Evolutionary conservation across 1,284 basidiomycete genomes (phyloP), one percentile per base, ranked within the genome.

Genomic region (Ceratobasidium papillatum): DNA sequence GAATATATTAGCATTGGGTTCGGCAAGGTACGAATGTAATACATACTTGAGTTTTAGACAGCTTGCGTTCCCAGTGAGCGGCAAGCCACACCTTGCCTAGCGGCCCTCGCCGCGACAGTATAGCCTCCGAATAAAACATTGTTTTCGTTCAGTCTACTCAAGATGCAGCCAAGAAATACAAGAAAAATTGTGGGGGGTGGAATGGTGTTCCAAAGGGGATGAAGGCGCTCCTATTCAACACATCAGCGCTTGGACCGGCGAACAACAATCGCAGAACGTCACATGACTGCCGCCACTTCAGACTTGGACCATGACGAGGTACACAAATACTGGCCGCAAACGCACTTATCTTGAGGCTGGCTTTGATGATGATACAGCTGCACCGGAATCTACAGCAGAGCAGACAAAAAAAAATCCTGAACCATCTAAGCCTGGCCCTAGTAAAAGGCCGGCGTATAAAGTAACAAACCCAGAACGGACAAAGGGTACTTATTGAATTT

Each of bases 41-140:
- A 36, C 68, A 27, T 32, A 62, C 69, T 81, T 97, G 94, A 38
- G 93, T 91, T 84, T 99, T 99, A 80, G 94, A 96, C 79, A 99
- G 90, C 85, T 98, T 98, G 80, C 95, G 90, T 84, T 99, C 96
- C 90, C 97, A 96, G 86, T 99, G 97, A 0, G 98, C 97, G 30
- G 97, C 97, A 66, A 99, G 91, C 97, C 97, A 99, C 85, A 99
- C 95, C 84, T 93, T 95, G 54, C 95, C 96, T 45, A 99, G 87
- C 8, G 96, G 94, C 63, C 97, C 97, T 75, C 95, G 91, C 81
- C 96, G 93, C 69, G 94, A 94, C 77, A 98, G 87, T 82, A 98
- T 94, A 59, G 93, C 91, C 82, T 98, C 96, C 76, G 94, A 95
- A 80, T 96, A 95, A 82, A 97, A 94, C 95, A 78, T 75, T 7